Conservation (phyloP, 768 basidiomycete genomes). For the Hypholoma fasciculare region DNA sequence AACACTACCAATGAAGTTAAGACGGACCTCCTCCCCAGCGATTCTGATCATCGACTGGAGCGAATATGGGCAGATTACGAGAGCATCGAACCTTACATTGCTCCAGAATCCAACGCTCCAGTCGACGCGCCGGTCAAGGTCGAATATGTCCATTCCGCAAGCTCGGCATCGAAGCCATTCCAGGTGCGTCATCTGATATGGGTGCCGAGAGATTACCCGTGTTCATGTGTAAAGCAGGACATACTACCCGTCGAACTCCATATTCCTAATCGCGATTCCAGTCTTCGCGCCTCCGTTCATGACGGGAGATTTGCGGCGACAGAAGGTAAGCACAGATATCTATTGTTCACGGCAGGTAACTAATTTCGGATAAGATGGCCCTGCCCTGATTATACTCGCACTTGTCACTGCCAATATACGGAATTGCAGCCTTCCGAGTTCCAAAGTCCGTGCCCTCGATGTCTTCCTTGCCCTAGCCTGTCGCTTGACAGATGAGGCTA, state of each 20-base stretch:
- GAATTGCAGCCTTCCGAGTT: slow-evolving; percentile 83
- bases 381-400: slow-evolving; percentile 85
- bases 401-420: slow-evolving; percentile 87
- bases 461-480: slow-evolving; percentile 79
- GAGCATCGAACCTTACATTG: slow-evolving; percentile 71
- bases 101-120: slow-evolving; percentile 45
- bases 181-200: slow-evolving; percentile 44
- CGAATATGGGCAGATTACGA: slow-evolving; percentile 87
- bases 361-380: slow-evolving; percentile 62
- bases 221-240: slow-evolving; percentile 43
- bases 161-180: slow-evolving; percentile 47
- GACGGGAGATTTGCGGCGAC: slow-evolving; percentile 43
- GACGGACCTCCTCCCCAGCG: slow-evolving; percentile 57
- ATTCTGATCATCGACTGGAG: slow-evolving; percentile 85
- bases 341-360: not conserved
- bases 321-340: slow-evolving; percentile 49
- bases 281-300: slow-evolving; percentile 52
- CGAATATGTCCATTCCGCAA: slow-evolving; percentile 47
- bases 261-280: slow-evolving; percentile 72
- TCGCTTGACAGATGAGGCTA: slow-evolving; percentile 91
- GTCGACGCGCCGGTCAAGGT: slow-evolving; percentile 52
- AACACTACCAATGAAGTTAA: slow-evolving; percentile 23
- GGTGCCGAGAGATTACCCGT: not conserved
- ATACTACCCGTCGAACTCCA: slow-evolving; percentile 76
- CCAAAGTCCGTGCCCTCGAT: slow-evolving; percentile 83